phyloP scores from a whole-genome alignment of 768 basidiomycete genomes.

The Xerocomellus amylosporus region DNA sequence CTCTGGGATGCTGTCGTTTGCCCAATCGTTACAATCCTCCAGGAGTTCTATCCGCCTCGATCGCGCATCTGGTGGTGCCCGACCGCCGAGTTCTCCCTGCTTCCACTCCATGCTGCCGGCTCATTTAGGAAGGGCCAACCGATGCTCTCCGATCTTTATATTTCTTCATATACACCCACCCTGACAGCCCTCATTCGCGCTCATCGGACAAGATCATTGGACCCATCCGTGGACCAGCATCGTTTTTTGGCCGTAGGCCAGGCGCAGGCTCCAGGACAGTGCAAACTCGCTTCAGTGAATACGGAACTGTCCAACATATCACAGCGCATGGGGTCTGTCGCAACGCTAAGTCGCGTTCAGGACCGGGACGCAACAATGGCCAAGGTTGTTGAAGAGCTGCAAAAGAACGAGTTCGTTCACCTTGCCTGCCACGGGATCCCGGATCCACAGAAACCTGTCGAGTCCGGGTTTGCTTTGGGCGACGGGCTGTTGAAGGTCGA shows the following conservation, averaged over 20 bases:
- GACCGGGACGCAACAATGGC: neutral
- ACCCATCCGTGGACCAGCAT: neutral
- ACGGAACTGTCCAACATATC: neutral
- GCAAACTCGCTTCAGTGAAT: neutral
- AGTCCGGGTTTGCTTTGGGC: conserved; percentile 16
- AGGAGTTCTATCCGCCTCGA: neutral
- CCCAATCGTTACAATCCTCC: conserved; percentile 8
- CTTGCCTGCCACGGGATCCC: conserved; percentile 25
- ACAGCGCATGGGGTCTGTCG: neutral
- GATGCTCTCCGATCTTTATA: neutral
- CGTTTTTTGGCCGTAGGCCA: conserved; percentile 4
- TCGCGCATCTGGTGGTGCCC: conserved; percentile 13
- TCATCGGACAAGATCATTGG: neutral
- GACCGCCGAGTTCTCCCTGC: conserved; percentile 6
- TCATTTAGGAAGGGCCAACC: neutral
- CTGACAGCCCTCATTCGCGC: conserved; percentile 1
- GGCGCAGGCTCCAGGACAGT: neutral
- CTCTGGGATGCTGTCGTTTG: conserved; percentile 18
- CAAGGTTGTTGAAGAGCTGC: neutral
- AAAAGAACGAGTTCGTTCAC: neutral
- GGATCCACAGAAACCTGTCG: conserved; percentile 9
- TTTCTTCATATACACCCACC: conserved; percentile 6
- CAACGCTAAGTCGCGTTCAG: neutral
- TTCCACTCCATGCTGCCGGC: neutral
- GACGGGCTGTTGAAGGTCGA: no score